A percentile compares a stretch with the other conserved stretches of the same genome.
phyloP scores from a whole-genome alignment of 169 alveolate species.

The Besnoitia besnoiti region DNA sequence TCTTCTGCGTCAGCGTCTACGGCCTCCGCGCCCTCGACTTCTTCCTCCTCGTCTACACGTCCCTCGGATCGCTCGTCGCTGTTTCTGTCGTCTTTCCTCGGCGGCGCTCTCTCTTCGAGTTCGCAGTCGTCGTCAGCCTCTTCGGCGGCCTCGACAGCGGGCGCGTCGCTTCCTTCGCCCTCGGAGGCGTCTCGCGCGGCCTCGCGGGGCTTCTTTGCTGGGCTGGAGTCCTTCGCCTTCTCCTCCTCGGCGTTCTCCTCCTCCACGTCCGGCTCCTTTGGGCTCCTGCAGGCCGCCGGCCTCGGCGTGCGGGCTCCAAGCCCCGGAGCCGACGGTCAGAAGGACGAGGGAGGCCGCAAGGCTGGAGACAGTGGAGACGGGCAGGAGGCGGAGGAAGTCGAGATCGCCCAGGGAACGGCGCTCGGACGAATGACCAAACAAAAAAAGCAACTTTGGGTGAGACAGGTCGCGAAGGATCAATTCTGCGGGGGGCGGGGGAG shows the following conservation, averaged over 20 bases:
- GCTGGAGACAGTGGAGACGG: not conserved
- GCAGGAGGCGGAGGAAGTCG: not conserved
- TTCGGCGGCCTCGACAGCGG: not conserved
- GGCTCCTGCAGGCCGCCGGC: not conserved
- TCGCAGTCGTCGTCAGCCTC: not conserved
- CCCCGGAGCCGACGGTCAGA: not conserved
- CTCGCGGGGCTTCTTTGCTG: not conserved
- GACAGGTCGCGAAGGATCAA: no score
- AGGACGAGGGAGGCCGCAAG: not conserved
- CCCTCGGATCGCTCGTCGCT: not conserved
- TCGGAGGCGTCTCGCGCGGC: not conserved
- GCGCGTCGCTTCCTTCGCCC: no score
- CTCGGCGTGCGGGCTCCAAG: not conserved
- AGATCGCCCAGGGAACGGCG: not conserved
- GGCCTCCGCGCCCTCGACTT: not conserved
- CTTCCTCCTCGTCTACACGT: not conserved
- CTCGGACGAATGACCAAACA: not conserved
- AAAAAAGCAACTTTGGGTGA: constrained; percentile 21
- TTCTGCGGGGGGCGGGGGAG: no score
- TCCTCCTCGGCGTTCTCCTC: not conserved
- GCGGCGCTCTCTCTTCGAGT: not conserved
- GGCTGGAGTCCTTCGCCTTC: not conserved
- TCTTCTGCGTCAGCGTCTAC: no score
- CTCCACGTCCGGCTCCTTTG: not conserved
- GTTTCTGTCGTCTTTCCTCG: not conserved